Evolutionary conservation across 2,329 filamentous ascomycete genomes (phyloP).

Genomic region (Samsoniella hepiali): DNA sequence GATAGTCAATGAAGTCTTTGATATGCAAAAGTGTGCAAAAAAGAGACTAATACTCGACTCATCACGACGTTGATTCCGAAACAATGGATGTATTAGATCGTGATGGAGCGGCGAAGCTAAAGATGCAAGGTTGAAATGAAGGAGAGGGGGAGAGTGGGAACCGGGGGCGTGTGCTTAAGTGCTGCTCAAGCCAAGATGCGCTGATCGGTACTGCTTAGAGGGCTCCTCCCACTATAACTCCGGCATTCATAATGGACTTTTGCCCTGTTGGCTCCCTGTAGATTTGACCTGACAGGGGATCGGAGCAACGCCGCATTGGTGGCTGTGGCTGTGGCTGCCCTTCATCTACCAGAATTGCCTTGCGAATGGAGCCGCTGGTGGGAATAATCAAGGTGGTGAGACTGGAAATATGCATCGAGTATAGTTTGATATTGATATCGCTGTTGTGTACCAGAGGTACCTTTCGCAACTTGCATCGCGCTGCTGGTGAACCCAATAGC

Average conservation of each 20-base stretch:
- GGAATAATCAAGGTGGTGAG: background rate
- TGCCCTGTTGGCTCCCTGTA: background rate
- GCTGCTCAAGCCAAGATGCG: too few species aligned
- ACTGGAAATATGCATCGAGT: background rate
- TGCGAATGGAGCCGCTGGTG: background rate
- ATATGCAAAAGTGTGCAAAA: background rate
- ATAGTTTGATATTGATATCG: background rate
- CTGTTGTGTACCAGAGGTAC: background rate
- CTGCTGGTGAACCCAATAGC: background rate
- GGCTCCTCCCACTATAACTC: background rate
- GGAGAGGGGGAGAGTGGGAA: background rate
- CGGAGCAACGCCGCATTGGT: background rate
- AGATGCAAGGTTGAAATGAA: slow-evolving; percentile 1
- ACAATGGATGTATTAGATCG: slow-evolving; percentile 10
- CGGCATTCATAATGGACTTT: background rate
- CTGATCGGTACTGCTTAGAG: too few species aligned
- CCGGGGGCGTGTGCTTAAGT: slow-evolving; percentile 6
- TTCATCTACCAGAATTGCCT: background rate
- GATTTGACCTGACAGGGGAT: background rate
- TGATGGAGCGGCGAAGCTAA: background rate
- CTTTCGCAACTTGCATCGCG: background rate
- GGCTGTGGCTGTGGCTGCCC: slow-evolving; percentile 8
- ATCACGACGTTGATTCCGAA: slow-evolving; percentile 1
- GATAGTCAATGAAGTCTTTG: background rate
- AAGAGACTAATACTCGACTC: background rate